Percentiles rank a stretch among this genome's conserved stretches.
Conservation (phyloP, 345 rosid genomes). For the Ceriops decandra region DNA sequence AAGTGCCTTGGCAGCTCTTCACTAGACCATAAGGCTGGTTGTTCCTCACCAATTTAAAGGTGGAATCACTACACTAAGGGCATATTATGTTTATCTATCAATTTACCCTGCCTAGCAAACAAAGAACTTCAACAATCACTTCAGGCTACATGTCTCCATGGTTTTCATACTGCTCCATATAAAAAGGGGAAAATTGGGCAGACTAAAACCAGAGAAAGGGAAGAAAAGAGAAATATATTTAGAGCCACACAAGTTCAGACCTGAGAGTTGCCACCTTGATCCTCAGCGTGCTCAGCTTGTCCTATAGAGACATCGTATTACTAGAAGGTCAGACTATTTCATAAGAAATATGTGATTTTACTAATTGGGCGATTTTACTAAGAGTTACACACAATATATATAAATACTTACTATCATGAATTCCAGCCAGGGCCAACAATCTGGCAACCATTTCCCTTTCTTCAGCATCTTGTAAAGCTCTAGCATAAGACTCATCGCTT, state of each 20-base stretch:
- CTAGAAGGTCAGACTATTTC: not conserved
- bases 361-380: not conserved
- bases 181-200: too few species aligned
- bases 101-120: not conserved
- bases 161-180: not conserved
- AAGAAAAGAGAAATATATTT: not conserved
- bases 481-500: constrained; percentile 86
- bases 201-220: not conserved
- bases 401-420: constrained; percentile 49
- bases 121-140: not conserved
- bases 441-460: constrained; percentile 82
- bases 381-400: not conserved
- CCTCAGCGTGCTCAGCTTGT: constrained; percentile 49
- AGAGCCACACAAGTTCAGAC: constrained; percentile 26
- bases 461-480: constrained; percentile 92
- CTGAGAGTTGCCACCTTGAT: constrained; percentile 57
- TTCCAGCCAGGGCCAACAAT: constrained; percentile 67
- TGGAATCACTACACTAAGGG: not conserved
- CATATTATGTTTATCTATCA: not conserved
- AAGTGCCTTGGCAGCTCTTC: too few species aligned
- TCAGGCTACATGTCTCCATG: not conserved
- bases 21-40: too few species aligned
- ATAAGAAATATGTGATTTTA: not conserved
- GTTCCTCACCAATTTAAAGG: not conserved
- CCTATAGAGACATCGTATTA: constrained; percentile 42